Evolutionary conservation across 2,329 filamentous ascomycete genomes (phyloP).

Genomic region (Kalaharituber pfeilii): DNA sequence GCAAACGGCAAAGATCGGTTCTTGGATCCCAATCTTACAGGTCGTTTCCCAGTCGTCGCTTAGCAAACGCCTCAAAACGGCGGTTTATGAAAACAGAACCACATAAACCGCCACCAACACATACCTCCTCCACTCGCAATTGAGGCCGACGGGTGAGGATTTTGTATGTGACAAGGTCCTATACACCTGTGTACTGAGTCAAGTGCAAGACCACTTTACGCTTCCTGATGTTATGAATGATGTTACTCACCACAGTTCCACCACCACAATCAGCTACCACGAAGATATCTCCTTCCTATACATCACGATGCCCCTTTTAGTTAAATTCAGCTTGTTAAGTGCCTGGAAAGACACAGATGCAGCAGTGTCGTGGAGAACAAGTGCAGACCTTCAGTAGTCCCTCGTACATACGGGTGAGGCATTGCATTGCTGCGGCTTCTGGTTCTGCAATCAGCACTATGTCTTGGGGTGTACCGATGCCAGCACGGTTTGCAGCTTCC

Average conservation of each 20-base stretch:
- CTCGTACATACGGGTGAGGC: constrained; percentile 7
- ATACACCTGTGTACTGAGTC: not conserved
- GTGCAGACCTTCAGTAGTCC: constrained; percentile 11
- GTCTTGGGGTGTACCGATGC: constrained; percentile 40
- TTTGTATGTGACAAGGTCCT: not conserved
- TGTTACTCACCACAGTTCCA: not conserved
- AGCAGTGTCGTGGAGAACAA: not conserved
- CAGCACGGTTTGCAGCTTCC: constrained; percentile 58
- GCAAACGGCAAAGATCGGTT: not conserved
- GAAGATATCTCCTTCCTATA: not conserved
- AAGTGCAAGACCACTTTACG: not conserved
- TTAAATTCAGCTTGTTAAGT: not conserved
- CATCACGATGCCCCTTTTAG: too few species aligned
- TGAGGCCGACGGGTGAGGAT: not conserved
- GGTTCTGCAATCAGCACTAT: constrained; percentile 20
- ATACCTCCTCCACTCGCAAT: not conserved
- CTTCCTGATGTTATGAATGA: not conserved
- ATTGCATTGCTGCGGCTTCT: constrained; percentile 19
- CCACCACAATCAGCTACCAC: not conserved
- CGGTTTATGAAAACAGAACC: not conserved
- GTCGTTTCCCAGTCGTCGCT: not conserved
- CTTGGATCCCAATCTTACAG: not conserved
- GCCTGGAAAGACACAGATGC: not conserved
- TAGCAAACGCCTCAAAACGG: not conserved
- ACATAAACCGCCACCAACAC: not conserved